Conservation (phyloP, 495 filamentous ascomycete species). For the Xylaria nigripes region DNA sequence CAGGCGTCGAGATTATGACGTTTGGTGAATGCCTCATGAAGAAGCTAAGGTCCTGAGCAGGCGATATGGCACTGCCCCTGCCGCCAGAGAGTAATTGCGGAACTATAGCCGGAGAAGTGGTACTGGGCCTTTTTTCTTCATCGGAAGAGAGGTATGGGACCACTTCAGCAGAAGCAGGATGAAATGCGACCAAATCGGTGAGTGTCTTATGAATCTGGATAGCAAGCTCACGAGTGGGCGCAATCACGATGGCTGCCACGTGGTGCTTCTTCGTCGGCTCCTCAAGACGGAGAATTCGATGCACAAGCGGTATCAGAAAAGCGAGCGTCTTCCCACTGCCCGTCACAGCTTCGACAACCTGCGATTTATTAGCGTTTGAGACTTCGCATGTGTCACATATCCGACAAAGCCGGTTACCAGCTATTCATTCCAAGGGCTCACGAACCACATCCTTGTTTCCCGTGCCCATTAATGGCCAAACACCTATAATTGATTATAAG, state of each 20-base stretch:
- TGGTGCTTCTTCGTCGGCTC: constrained; percentile 81
- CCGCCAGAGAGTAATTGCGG: constrained; percentile 80
- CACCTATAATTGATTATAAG: constrained; percentile 1
- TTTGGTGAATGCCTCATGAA: constrained; percentile 80
- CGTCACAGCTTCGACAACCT: constrained; percentile 60
- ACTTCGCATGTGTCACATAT: not conserved
- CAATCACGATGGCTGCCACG: constrained; percentile 81
- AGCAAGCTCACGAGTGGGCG: constrained; percentile 88
- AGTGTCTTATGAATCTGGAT: constrained; percentile 85
- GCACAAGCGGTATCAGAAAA: constrained; percentile 81
- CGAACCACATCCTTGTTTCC: constrained; percentile 81
- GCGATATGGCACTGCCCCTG: constrained; percentile 58
- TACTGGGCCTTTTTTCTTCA: constrained; percentile 48
- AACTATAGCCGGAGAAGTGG: constrained; percentile 51
- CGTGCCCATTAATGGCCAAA: constrained; percentile 72
- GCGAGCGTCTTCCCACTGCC: constrained; percentile 92
- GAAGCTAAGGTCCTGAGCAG: constrained; percentile 71
- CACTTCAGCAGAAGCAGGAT: constrained; percentile 61
- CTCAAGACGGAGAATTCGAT: constrained; percentile 62
- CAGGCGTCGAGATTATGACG: constrained; percentile 79
- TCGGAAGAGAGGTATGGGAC: constrained; percentile 37
- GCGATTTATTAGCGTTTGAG: constrained; percentile 1
- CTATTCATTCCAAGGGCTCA: not conserved
- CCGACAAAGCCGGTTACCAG: not conserved
- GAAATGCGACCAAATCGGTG: constrained; percentile 67